Evolutionary conservation across 176 grass and related monocot genomes (phyloP).

Genomic region (Rhipidocladum racemiflorum): DNA sequence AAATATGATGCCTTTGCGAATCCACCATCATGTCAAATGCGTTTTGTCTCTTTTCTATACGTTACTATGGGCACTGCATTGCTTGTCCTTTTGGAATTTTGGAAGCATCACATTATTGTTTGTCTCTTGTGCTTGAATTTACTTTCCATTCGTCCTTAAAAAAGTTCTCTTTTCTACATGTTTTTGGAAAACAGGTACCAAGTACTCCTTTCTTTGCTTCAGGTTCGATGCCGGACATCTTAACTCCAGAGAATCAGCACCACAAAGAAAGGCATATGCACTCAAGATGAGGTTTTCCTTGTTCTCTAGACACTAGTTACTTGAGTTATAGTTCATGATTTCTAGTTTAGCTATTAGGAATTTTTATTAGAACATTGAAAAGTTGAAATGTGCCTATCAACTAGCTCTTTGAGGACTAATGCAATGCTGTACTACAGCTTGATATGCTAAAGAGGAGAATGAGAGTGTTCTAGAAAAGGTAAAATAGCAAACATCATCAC

Average conservation of each 20-base stretch:
- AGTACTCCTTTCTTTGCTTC: slow-evolving; percentile 10
- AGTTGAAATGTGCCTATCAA: not conserved
- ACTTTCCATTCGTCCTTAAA: not conserved
- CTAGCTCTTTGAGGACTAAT: slow-evolving; percentile 37
- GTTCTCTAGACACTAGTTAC: slow-evolving; percentile 12
- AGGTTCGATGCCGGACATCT: slow-evolving; percentile 56
- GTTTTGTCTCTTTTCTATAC: not conserved
- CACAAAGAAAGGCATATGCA: slow-evolving; percentile 65
- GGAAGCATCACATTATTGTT: not conserved
- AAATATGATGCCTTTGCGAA: not conserved
- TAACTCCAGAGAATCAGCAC: slow-evolving; percentile 61
- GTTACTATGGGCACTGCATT: slow-evolving; percentile 1
- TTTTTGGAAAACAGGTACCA: slow-evolving; percentile 13
- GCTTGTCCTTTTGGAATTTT: not conserved
- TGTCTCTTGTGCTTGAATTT: slow-evolving; percentile 23
- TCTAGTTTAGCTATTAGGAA: too few relatives aligned
- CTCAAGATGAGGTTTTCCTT: slow-evolving; percentile 89
- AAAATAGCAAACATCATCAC: slow-evolving; percentile 21
- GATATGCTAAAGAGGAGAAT: slow-evolving; percentile 99
- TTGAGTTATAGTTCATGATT: not conserved
- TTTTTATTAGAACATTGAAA: too few relatives aligned
- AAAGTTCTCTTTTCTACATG: not conserved
- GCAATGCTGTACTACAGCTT: slow-evolving; percentile 61
- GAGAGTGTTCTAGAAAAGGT: slow-evolving; percentile 92
- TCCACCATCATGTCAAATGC: not conserved